These are phyloP conservation scores for Sporisorium iseilematis-ciliati DNA, from an alignment of 1,284 basidiomycete species.

Conservation along the genomic window DNA sequence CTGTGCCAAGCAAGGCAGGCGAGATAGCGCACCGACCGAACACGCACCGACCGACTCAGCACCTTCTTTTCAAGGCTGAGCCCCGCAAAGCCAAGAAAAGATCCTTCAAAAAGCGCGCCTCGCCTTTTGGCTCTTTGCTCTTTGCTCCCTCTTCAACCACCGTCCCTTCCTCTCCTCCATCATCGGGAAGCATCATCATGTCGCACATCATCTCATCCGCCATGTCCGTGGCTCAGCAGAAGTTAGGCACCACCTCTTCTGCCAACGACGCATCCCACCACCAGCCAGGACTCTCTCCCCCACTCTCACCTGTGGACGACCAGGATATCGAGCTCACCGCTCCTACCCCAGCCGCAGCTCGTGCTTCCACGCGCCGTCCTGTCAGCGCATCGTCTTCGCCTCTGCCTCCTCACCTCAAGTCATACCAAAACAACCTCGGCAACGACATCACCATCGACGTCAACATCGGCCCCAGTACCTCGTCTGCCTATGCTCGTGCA, in stretches of 20 bases:
- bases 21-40: too few species aligned
- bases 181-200: conserved; percentile 17
- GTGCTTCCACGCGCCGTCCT: conserved; percentile 9
- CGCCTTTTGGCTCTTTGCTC: neutral
- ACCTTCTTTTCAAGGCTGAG: too few species aligned
- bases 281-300: conserved; percentile 60
- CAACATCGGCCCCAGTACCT: conserved; percentile 54
- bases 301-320: conserved; percentile 44
- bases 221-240: conserved; percentile 46
- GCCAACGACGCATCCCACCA: conserved; percentile 36
- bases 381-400: conserved; percentile 27
- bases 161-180: neutral
- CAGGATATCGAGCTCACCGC: conserved; percentile 55
- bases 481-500: conserved; percentile 45
- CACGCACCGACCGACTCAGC: too few species aligned
- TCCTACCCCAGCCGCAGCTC: conserved; percentile 35
- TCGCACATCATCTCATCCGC: conserved; percentile 55
- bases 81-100: too few species aligned
- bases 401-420: conserved; percentile 28
- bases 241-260: conserved; percentile 16
- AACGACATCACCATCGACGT: conserved; percentile 51
- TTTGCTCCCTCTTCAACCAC: neutral
- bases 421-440: conserved; percentile 27
- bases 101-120: too few species aligned
- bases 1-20: too few species aligned